Conservation (phyloP, 2,329 filamentous ascomycete species). For the Calonectria honghensis region DNA sequence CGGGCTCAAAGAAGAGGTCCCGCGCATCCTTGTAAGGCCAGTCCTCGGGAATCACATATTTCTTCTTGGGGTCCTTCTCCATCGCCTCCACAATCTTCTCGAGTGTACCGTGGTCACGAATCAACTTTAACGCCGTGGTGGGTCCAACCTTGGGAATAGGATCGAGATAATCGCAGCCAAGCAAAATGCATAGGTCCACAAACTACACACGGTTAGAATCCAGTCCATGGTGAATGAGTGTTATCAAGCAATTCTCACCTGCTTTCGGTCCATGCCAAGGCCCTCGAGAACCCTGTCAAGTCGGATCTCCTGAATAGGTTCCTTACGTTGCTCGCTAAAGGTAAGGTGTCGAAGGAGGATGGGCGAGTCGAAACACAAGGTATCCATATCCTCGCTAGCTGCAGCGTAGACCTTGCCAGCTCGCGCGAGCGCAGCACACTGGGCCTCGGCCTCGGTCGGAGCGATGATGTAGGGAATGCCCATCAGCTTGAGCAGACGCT, state of each 20-base stretch:
- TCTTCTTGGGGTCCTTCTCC: slow-evolving; percentile 84
- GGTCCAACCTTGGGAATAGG: slow-evolving; percentile 96
- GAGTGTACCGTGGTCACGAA: slow-evolving; percentile 91
- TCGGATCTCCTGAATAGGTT: slow-evolving; percentile 97
- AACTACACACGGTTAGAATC: slow-evolving; percentile 74
- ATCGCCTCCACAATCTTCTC: slow-evolving; percentile 91
- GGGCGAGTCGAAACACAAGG: slow-evolving; percentile 93
- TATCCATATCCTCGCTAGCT: slow-evolving; percentile 99
- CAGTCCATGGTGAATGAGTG: neutral
- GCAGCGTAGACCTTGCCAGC: slow-evolving; percentile 98
- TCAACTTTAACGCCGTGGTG: slow-evolving; percentile 92
- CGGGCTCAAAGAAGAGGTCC: slow-evolving; percentile 92
- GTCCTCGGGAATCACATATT: slow-evolving; percentile 92
- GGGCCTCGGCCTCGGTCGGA: slow-evolving; percentile 97
- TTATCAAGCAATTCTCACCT: slow-evolving; percentile 70
- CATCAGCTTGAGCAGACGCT: slow-evolving; percentile 93
- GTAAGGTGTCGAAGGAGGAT: slow-evolving; percentile 95
- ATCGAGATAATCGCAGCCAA: slow-evolving; percentile 98
- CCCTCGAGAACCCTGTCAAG: slow-evolving; percentile 91
- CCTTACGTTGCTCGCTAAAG: slow-evolving; percentile 97
- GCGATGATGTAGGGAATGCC: slow-evolving; percentile 96
- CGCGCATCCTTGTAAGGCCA: slow-evolving; percentile 97
- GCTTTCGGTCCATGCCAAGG: slow-evolving; percentile 88
- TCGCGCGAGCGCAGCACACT: slow-evolving; percentile 91
- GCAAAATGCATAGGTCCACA: slow-evolving; percentile 96